These are phyloP conservation scores for Antrodiella citrinella DNA, from an alignment of 768 basidiomycete genomes.

Conservation along the genomic window DNA sequence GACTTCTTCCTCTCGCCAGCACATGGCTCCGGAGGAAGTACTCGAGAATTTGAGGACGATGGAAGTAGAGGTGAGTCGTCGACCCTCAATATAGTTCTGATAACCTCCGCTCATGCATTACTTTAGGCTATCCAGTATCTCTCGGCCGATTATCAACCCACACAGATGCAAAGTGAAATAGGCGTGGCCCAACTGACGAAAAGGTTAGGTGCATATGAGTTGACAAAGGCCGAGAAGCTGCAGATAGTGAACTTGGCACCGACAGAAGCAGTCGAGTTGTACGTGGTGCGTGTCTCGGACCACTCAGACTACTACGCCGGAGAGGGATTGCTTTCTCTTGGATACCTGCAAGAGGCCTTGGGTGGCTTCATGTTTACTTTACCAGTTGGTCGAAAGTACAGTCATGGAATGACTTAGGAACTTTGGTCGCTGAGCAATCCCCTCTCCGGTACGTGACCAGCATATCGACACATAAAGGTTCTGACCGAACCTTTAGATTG, in stretches of 20 bases:
- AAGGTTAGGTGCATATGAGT: constrained; percentile 52
- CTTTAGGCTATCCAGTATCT: constrained; percentile 80
- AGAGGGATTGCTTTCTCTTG: neutral
- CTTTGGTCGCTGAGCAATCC: neutral
- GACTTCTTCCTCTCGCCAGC: constrained; percentile 18
- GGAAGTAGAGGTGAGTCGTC: constrained; percentile 63
- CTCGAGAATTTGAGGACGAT: constrained; percentile 79
- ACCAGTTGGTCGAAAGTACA: too few relatives aligned
- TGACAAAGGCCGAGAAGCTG: constrained; percentile 90
- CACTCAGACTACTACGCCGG: neutral
- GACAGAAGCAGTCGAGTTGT: constrained; percentile 74
- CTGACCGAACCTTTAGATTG: constrained; percentile 43
- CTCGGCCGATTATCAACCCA: constrained; percentile 65
- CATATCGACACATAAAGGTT: neutral
- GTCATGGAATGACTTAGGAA: too few relatives aligned
- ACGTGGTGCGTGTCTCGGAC: constrained; percentile 54
- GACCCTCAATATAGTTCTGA: neutral
- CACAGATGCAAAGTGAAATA: constrained; percentile 51
- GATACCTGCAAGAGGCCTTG: too few relatives aligned
- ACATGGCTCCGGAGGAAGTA: constrained; percentile 40
- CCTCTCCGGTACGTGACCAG: neutral
- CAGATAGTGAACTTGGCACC: constrained; percentile 90
- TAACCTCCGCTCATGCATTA: neutral
- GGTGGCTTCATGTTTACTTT: too few relatives aligned
- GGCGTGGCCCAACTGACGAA: constrained; percentile 61